These are phyloP conservation scores for Solidago caesia DNA, from an alignment of 129 eudicot species.

Conservation along the genomic window DNA sequence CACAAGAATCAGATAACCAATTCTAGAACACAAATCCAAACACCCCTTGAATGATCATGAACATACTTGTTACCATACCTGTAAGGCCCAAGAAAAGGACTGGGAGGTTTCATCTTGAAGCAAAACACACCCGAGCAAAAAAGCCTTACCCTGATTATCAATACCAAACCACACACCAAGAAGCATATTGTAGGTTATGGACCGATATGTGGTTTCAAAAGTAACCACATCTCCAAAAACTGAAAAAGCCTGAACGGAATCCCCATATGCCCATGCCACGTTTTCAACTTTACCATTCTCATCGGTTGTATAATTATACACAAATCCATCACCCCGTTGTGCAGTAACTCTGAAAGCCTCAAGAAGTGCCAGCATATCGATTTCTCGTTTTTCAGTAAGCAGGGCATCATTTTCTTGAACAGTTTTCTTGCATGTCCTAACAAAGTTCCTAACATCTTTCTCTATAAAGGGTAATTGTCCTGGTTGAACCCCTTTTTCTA, in stretches of 20 bases:
- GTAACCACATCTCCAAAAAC: slow-evolving; percentile 76
- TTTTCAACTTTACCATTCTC: slow-evolving; percentile 69
- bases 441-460: slow-evolving; percentile 75
- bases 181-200: slow-evolving; percentile 58
- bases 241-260: slow-evolving; percentile 56
- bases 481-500: slow-evolving; percentile 72
- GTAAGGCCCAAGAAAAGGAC: slow-evolving; percentile 71
- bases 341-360: slow-evolving; percentile 49
- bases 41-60: slow-evolving; percentile 7
- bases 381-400: slow-evolving; percentile 63
- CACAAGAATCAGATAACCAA: too few species aligned
- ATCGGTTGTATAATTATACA: slow-evolving; percentile 53
- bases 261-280: slow-evolving; percentile 72
- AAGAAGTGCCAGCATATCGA: slow-evolving; percentile 61
- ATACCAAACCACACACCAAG: slow-evolving; percentile 88
- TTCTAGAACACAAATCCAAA: slow-evolving; percentile 2
- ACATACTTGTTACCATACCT: slow-evolving; percentile 40
- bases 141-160: slow-evolving; percentile 60
- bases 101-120: slow-evolving; percentile 71
- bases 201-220: slow-evolving; percentile 76
- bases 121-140: slow-evolving; percentile 69
- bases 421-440: slow-evolving; percentile 65
- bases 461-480: slow-evolving; percentile 81
- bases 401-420: slow-evolving; percentile 76
- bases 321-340: slow-evolving; percentile 56